Evolutionary conservation across 495 filamentous ascomycete genomes (phyloP).

Genomic region (Aspergillus sclerotioniger): DNA sequence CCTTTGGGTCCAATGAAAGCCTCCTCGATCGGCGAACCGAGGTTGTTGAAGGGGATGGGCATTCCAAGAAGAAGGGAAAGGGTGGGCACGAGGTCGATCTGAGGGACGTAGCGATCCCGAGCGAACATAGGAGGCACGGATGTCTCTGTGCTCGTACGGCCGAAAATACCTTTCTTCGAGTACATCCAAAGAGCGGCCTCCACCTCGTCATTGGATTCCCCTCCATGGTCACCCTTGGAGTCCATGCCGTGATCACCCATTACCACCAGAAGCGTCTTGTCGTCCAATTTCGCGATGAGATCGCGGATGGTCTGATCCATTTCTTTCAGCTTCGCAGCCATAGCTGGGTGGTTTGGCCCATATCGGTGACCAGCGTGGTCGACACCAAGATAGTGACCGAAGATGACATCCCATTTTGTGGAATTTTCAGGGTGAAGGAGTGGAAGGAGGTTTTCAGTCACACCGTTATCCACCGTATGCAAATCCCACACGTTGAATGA

Average conservation of each 20-base stretch:
- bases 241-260: conserved; percentile 99
- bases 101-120: conserved; percentile 78
- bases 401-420: conserved; percentile 82
- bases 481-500: conserved; percentile 98
- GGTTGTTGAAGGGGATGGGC: conserved; percentile 95
- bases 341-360: conserved; percentile 88
- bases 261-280: conserved; percentile 83
- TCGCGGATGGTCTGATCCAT: conserved; percentile 81
- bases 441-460: conserved; percentile 89
- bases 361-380: conserved; percentile 97
- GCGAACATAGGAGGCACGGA: conserved; percentile 66
- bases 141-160: conserved; percentile 63
- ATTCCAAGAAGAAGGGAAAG: conserved; percentile 81
- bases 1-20: conserved; percentile 73
- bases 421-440: conserved; percentile 62
- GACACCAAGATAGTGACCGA: conserved; percentile 92
- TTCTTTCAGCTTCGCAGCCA: conserved; percentile 84
- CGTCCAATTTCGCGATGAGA: conserved; percentile 70
- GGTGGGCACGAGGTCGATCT: conserved; percentile 95
- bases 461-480: conserved; percentile 94
- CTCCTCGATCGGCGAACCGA: conserved; percentile 93
- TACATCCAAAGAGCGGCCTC: conserved; percentile 99
- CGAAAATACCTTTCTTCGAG: conserved; percentile 79
- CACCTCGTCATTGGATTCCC: conserved; percentile 92
- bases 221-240: conserved; percentile 92